phyloP scores from a whole-genome alignment of 2,329 filamentous ascomycete genomes.

The Plenodomus tracheiphilus region DNA sequence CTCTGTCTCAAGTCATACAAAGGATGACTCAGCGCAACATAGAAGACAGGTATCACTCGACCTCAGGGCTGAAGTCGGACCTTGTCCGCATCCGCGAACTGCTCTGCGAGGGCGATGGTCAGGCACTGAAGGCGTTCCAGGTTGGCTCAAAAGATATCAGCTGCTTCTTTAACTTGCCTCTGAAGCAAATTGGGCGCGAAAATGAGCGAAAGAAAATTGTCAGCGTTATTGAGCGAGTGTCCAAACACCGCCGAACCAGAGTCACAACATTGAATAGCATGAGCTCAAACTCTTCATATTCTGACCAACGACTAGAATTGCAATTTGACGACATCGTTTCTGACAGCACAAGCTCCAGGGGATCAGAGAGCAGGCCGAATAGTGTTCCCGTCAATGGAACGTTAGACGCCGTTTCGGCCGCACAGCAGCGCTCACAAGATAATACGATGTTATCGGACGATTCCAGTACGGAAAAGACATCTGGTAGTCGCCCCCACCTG shows the following conservation, averaged over 20 bases:
- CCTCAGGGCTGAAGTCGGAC: conserved; percentile 83
- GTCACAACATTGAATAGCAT: conserved; percentile 52
- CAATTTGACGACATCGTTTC: conserved; percentile 55
- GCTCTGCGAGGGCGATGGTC: conserved; percentile 72
- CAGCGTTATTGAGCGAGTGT: conserved; percentile 72
- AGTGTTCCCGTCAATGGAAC: conserved; percentile 32
- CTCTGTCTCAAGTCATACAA: conserved; percentile 79
- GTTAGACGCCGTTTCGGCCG: conserved; percentile 28
- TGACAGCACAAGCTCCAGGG: conserved; percentile 58
- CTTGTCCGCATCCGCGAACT: conserved; percentile 73
- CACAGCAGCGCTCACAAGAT: conserved; percentile 36
- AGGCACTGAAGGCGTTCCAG: conserved; percentile 71
- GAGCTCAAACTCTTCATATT: conserved; percentile 58
- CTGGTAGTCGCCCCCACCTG: conserved; percentile 26
- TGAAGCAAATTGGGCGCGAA: conserved; percentile 77
- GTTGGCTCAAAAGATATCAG: conserved; percentile 86
- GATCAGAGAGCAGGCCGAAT: conserved; percentile 52
- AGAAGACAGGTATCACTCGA: conserved; percentile 85
- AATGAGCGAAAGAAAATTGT: conserved; percentile 72
- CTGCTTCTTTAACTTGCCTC: conserved; percentile 86
- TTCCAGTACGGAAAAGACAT: conserved; percentile 26
- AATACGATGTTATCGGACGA: conserved; percentile 28
- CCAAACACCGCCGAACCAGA: conserved; percentile 61
- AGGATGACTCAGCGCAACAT: conserved; percentile 92
- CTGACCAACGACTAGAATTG: conserved; percentile 54